Conservation (phyloP, 345 rosid species). For the Brassica napus region DNA sequence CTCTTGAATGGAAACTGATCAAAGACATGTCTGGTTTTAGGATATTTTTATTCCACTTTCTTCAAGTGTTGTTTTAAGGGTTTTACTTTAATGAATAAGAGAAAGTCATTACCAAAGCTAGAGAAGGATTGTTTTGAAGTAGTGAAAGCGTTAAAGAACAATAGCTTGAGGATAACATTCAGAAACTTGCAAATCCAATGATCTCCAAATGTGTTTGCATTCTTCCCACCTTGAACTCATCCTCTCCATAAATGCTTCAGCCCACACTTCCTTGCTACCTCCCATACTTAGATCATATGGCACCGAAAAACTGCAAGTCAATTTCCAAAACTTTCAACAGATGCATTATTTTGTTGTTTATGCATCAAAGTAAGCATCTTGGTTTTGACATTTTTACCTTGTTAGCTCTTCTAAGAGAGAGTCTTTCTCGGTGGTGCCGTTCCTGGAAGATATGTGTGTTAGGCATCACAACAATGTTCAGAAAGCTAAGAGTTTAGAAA, state of each 20-base stretch:
- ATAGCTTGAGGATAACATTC: conserved; percentile 91
- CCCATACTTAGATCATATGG: conserved; percentile 90
- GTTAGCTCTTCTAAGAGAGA: conserved; percentile 64
- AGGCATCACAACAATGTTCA: conserved; percentile 20
- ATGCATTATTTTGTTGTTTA: neutral
- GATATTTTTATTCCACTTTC: neutral
- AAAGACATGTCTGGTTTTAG: neutral
- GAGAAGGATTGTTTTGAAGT: neutral
- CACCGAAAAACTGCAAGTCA: conserved; percentile 68
- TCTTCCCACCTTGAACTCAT: conserved; percentile 61
- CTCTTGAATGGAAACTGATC: neutral
- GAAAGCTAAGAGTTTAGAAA: neutral
- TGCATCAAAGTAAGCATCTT: neutral
- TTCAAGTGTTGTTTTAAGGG: neutral
- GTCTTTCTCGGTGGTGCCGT: conserved; percentile 28
- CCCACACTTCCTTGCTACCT: conserved; percentile 79
- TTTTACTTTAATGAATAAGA: neutral
- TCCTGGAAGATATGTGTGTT: conserved; percentile 47
- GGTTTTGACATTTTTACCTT: conserved; percentile 59
- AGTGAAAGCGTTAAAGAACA: conserved; percentile 46
- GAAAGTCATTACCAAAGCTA: neutral
- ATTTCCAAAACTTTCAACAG: too few relatives aligned
- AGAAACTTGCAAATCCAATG: conserved; percentile 66
- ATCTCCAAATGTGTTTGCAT: conserved; percentile 67
- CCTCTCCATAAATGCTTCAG: conserved; percentile 52